Evolutionary conservation across 495 filamentous ascomycete genomes (phyloP).

Genomic region (Aspergillus bertholletiae): DNA sequence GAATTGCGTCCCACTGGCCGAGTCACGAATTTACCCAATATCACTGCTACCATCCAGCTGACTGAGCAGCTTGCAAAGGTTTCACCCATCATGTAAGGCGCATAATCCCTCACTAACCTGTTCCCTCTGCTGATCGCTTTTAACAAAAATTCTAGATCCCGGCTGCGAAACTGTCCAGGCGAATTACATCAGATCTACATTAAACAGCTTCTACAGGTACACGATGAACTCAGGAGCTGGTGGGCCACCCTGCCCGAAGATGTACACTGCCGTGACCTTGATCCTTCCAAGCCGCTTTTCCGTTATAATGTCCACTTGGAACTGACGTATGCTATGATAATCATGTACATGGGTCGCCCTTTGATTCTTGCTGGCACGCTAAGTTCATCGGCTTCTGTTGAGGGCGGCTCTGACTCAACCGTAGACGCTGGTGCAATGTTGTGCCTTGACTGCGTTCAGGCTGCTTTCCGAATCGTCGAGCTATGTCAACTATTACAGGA

Average conservation of each 20-base stretch:
- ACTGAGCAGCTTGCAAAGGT: slow-evolving; percentile 9
- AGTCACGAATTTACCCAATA: slow-evolving; percentile 42
- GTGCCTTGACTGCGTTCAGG: slow-evolving; percentile 40
- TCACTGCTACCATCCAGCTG: slow-evolving; percentile 16
- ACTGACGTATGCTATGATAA: slow-evolving; percentile 44
- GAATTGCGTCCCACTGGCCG: slow-evolving; percentile 32
- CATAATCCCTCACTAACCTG: not conserved
- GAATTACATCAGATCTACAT: slow-evolving; percentile 42
- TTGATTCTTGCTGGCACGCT: slow-evolving; percentile 44
- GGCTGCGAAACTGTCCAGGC: slow-evolving; percentile 35
- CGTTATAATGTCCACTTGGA: slow-evolving; percentile 47
- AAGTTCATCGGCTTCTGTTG: not conserved
- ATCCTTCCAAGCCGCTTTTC: slow-evolving; percentile 35
- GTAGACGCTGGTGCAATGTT: not conserved
- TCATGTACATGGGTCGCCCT: slow-evolving; percentile 47
- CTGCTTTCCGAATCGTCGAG: slow-evolving; percentile 47
- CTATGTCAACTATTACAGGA: slow-evolving; percentile 45
- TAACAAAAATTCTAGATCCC: not conserved
- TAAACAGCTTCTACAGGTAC: slow-evolving; percentile 37
- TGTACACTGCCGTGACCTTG: slow-evolving; percentile 37
- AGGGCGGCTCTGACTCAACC: not conserved
- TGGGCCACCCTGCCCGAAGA: slow-evolving; percentile 47
- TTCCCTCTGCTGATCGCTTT: not conserved
- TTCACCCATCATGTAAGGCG: slow-evolving; percentile 1
- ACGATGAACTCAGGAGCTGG: slow-evolving; percentile 44